Percentiles rank a stretch among this genome's conserved stretches.
Evolutionary conservation across 163 green algal species (phyloP).

Genomic region (Scenedesmus sp.): DNA sequence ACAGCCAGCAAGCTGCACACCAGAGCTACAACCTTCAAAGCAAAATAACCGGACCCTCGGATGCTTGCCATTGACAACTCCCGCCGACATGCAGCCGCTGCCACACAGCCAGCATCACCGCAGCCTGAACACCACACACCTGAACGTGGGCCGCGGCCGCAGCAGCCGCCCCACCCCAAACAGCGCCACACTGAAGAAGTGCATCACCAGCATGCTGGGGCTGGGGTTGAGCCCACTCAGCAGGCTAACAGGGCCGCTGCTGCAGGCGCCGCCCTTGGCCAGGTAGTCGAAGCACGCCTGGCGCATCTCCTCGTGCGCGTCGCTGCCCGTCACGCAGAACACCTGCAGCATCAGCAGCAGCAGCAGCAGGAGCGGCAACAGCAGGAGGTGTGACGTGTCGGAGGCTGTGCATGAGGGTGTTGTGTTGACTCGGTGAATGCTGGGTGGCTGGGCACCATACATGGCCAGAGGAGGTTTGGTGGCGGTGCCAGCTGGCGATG

Average conservation of each 20-base stretch:
- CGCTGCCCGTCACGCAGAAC: constrained; percentile 81
- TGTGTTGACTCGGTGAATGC: no score
- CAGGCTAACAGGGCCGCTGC: constrained; percentile 84
- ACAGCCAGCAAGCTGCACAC: no score
- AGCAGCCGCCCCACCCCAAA: constrained; percentile 91
- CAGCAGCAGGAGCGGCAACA: not conserved
- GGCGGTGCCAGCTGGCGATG: no score
- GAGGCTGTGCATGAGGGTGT: no score
- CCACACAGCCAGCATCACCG: no score
- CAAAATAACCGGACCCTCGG: no score
- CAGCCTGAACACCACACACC: not conserved
- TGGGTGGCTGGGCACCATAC: no score
- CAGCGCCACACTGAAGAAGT: constrained; percentile 98
- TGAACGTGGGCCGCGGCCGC: constrained; percentile 83
- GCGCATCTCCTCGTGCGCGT: constrained; percentile 96
- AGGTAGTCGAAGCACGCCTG: constrained; percentile 99
- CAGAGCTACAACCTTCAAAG: no score
- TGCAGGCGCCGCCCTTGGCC: constrained; percentile 85
- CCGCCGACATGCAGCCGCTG: no score
- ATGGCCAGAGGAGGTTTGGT: no score
- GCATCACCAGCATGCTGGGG: constrained; percentile 86
- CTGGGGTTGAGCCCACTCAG: constrained; percentile 86
- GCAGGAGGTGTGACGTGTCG: no score
- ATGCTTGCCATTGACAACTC: no score
- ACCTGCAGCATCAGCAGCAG: constrained; percentile 61